These are phyloP conservation scores for Colletotrichum sp. DNA, from an alignment of 2,329 filamentous ascomycete species.

Conservation along the genomic window DNA sequence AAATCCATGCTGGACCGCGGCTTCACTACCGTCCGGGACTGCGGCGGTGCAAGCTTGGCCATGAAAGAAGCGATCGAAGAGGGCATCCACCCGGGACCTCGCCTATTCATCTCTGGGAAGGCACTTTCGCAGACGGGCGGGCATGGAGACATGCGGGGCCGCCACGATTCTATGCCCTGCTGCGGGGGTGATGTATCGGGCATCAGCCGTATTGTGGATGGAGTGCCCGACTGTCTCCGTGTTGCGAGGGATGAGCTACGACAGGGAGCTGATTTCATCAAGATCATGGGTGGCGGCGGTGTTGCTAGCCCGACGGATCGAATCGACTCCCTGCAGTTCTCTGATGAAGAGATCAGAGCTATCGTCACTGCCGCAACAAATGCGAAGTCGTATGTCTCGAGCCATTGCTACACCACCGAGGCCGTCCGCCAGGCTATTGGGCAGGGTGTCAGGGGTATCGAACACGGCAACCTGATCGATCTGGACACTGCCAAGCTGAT, in stretches of 20 bases:
- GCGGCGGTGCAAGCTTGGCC: slow-evolving; percentile 54
- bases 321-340: slow-evolving; percentile 60
- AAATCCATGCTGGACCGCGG: slow-evolving; percentile 59
- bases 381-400: slow-evolving; percentile 58
- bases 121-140: slow-evolving; percentile 64
- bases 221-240: slow-evolving; percentile 59
- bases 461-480: neutral
- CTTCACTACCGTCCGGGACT: slow-evolving; percentile 64
- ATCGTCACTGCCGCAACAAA: slow-evolving; percentile 55
- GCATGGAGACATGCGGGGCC: slow-evolving; percentile 53
- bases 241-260: slow-evolving; percentile 32
- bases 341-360: slow-evolving; percentile 58
- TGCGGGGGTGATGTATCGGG: slow-evolving; percentile 51
- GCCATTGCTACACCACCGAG: slow-evolving; percentile 40
- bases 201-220: slow-evolving; percentile 54
- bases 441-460: neutral
- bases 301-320: slow-evolving; percentile 60
- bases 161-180: slow-evolving; percentile 34
- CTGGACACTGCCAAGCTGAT: neutral
- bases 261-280: neutral
- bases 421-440: neutral
- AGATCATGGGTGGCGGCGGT: slow-evolving; percentile 46
- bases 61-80: neutral
- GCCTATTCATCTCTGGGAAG: slow-evolving; percentile 59
- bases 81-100: slow-evolving; percentile 55